A percentile compares a stretch with the other conserved stretches of the same genome.
phyloP scores from a whole-genome alignment of 192 early-diverging fungal species.

The Coemansia sp. region DNA sequence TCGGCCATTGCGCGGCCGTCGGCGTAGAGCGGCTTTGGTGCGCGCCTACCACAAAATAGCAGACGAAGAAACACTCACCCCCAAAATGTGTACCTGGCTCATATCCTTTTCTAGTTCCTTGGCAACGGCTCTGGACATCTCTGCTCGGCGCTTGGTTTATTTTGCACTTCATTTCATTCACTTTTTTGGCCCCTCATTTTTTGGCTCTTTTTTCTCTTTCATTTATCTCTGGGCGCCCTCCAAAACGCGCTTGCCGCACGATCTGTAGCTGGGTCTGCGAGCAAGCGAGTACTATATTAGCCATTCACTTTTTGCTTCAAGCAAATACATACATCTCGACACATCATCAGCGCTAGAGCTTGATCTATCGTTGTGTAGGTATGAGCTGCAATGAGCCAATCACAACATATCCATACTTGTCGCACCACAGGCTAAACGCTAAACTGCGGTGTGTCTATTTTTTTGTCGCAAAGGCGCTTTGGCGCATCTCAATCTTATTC shows the following conservation, averaged over 20 bases:
- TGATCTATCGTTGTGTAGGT: too few species aligned
- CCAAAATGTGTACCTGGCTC: not conserved
- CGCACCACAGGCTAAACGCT: not conserved
- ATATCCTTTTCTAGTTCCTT: not conserved
- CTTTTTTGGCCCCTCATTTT: not conserved
- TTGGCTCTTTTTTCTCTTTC: not conserved
- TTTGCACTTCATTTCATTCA: not conserved
- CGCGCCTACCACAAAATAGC: not conserved
- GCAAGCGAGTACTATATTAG: not conserved
- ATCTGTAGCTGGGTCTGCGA: not conserved
- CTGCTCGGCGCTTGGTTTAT: too few species aligned
- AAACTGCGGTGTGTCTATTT: not conserved
- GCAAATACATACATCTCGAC: not conserved
- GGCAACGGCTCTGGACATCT: too few species aligned
- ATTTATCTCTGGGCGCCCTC: not conserved
- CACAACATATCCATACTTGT: not conserved
- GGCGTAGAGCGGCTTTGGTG: not conserved
- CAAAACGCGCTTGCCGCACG: not conserved
- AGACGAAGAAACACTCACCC: not conserved
- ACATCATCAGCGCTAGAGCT: too few species aligned
- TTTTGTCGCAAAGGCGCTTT: not conserved
- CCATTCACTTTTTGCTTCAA: not conserved
- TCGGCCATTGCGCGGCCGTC: conserved; percentile 44
- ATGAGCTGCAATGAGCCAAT: too few species aligned
- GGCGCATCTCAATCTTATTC: not conserved